Evolutionary conservation across 225 moss, liverwort and hornwort species (phyloP), one percentile per base, ranked within the genome.

Genomic region (Takakia lepidozioides): DNA sequence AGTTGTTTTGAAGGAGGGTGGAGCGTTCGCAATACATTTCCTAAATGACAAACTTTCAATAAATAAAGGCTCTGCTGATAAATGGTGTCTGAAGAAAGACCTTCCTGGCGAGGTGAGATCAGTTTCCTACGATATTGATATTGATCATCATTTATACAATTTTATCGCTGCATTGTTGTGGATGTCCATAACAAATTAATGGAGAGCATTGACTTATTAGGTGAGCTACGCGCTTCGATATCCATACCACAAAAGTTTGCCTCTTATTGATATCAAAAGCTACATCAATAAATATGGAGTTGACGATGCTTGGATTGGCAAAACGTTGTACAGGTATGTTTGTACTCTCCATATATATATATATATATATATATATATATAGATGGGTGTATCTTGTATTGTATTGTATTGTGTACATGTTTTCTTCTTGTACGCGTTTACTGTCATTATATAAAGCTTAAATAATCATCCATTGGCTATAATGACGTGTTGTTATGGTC

Each of bases 31-130:
- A 40, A 34, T 38, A 26, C 17, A 5, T 0, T 68, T 72, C 38
- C 52, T 78, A 23, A 20, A 29, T 1, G 53, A 75, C 57, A 43
- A 61, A 2, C 51, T 75, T 9, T 49, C 17, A 2, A 37, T 35
- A 16, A 53, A 78, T 19, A 78, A 72, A 24, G 66, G 59, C 13
- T 35, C 64, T 36, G 63, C 64, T 7, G 77, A 78, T 47, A 78
- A 68, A 40, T 78, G 77, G 77, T 67, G 63, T 0, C 38, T 78
- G 10, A 67, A 72, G 43, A 72, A 64, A 56, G 68, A 78, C 20
- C 63, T 78, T 3, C 54, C 62, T 0, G 67, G 77, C 52, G 77
- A 78, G 71, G 71, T 74, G 55, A 2, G 29, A 14, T 35, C 34
- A 35, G 34, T n/a, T n/a, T n/a, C n/a, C n/a, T n/a, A n/a, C n/a